Evolutionary conservation across 2,329 filamentous ascomycete genomes (phyloP), one percentile per base, ranked within the genome.

Genomic region (Ophiobolus disseminans): DNA sequence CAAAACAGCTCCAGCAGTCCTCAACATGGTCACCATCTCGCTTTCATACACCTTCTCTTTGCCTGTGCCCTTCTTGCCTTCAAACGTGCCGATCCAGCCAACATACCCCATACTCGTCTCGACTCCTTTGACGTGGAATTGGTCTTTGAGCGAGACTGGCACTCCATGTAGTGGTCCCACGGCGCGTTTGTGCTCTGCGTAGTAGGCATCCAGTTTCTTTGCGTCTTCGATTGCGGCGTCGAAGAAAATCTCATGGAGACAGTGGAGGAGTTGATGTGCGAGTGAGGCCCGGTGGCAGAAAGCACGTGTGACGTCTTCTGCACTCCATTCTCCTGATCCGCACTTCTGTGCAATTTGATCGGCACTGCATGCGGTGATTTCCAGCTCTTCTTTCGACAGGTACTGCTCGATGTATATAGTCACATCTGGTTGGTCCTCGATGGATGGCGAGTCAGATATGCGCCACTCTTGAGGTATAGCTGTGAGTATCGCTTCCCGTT

Each of bases 81-180:
- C 74, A 57, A 85, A 86, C 0, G 82, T 86, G 5, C 78, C 80
- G 9, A 87, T 82, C 84, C 84, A 86, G 11, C 84, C 83, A 8
- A 86, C 75, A 54, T 86, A 87, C 6, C 84, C 85, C 83, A 87
- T 78, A 2, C 63, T 67, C 1, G 76, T 79, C 26, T 78, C 77
- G 2, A 78, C 74, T 30, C 64, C 74, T 34, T 74, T 75, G 53
- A 80, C 75, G 32, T 79, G 78, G 57, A 80, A 79, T 36, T 79
- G 77, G 42, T 80, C 78, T 48, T 80, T 80, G 14, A 80, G 56
- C n/a, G 70, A 75, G 14, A 80, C 61, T 5, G 78, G 78, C 1
- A 80, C 61, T 2, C 78, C 78, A 48, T 80, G 77, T 0, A 80
- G 66, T 1, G 74, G 71, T 1, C 78, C 78, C 1, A 75, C 56